Evolutionary conservation across 768 basidiomycete genomes (phyloP).

Genomic region (Clathrus columnatus): DNA sequence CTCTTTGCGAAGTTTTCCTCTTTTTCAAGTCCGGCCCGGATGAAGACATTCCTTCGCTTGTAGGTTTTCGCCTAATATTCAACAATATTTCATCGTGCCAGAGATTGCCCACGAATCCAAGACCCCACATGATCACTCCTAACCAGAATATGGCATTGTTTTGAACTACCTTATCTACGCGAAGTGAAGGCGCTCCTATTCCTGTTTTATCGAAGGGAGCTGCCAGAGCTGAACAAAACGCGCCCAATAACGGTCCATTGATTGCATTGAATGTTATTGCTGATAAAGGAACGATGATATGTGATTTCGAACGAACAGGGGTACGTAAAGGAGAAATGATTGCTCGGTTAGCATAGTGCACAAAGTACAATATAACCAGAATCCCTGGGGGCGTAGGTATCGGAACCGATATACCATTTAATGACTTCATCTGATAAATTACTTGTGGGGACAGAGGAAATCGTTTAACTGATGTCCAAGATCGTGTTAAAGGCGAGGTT

Average conservation of each 20-base stretch:
- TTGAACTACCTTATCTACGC: conserved; percentile 21
- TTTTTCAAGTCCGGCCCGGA: conserved; percentile 29
- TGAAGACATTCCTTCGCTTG: conserved; percentile 23
- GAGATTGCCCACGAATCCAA: conserved; percentile 73
- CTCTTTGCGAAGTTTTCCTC: conserved; percentile 23
- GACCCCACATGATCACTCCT: conserved; percentile 57
- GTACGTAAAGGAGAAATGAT: conserved; percentile 72
- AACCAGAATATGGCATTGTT: conserved; percentile 40
- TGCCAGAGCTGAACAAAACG: conserved; percentile 55
- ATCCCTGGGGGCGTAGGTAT: conserved; percentile 35
- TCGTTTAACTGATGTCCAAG: conserved; percentile 16
- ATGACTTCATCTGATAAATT: conserved; percentile 14
- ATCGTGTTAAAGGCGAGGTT: conserved; percentile 37
- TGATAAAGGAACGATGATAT: conserved; percentile 50
- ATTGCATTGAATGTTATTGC: conserved; percentile 59
- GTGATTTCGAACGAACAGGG: conserved; percentile 67
- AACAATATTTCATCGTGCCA: conserved; percentile 86
- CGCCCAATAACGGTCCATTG: conserved; percentile 65
- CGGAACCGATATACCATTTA: not conserved
- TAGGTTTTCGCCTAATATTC: conserved; percentile 63
- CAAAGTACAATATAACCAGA: conserved; percentile 49
- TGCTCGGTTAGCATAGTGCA: conserved; percentile 81
- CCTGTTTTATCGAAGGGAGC: conserved; percentile 35
- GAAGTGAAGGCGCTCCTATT: conserved; percentile 16
- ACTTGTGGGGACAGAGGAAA: conserved; percentile 20